Percentiles rank a stretch among this genome's conserved stretches.
These are phyloP conservation scores for Agapanthus africanus DNA, from an alignment of 106 monocot species.

Conservation along the genomic window DNA sequence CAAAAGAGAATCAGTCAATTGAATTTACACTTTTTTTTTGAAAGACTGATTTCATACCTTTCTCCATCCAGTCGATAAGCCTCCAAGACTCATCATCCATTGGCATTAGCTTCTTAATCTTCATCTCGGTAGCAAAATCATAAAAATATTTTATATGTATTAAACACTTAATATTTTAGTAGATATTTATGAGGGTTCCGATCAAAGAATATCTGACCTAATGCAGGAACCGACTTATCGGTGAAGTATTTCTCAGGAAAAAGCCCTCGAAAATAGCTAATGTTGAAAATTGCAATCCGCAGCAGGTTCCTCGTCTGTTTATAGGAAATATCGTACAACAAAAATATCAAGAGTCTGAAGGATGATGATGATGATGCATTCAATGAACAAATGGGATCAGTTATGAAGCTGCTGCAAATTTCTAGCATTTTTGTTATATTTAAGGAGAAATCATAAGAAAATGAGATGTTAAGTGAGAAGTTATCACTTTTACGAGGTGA, in stretches of 20 bases:
- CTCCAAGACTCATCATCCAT: conserved; percentile 84
- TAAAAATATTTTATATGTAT: too few species aligned
- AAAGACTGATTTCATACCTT: conserved; percentile 41
- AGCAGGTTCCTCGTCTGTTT: conserved; percentile 91
- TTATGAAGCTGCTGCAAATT: too few species aligned
- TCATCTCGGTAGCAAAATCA: conserved; percentile 61
- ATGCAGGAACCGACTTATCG: conserved; percentile 93
- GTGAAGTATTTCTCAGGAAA: conserved; percentile 97
- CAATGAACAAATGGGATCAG: too few species aligned
- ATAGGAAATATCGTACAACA: too few species aligned
- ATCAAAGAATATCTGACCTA: conserved; percentile 34
- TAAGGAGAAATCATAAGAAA: too few species aligned
- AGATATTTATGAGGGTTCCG: neutral
- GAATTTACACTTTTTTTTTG: neutral
- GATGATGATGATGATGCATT: neutral
- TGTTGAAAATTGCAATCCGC: conserved; percentile 94
- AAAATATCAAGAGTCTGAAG: neutral
- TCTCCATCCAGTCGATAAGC: conserved; percentile 99
- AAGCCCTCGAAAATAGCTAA: conserved; percentile 95
- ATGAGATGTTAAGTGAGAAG: too few species aligned
- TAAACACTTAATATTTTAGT: too few species aligned
- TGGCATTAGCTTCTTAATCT: conserved; percentile 99
- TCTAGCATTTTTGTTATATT: too few species aligned
- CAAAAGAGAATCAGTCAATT: neutral
- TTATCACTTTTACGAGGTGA: too few species aligned